phyloP scores from a whole-genome alignment of 352 stramenopile genomes.

The Phytophthora niederhauseri region DNA sequence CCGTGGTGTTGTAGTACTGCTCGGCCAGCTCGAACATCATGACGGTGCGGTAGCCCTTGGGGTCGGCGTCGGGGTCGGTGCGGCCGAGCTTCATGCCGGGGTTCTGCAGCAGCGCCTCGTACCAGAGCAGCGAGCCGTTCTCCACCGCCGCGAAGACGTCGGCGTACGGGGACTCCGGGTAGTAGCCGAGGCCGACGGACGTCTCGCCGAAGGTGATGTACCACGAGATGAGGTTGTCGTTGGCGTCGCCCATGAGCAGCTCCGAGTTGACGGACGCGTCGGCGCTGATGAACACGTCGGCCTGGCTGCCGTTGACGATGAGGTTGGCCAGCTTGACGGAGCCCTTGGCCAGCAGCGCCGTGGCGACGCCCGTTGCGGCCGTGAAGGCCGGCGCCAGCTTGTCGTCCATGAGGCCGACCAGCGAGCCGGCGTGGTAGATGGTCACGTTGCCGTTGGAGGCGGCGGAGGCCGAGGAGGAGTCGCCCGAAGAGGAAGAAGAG shows the following conservation, averaged over 20 bases:
- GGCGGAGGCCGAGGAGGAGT: conserved; percentile 6
- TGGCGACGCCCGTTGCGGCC: conserved; percentile 34
- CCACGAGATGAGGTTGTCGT: conserved; percentile 40
- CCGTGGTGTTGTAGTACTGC: conserved; percentile 36
- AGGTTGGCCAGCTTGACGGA: conserved; percentile 42
- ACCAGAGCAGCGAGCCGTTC: conserved; percentile 40
- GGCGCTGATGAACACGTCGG: conserved; percentile 45
- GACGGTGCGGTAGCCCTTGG: conserved; percentile 41
- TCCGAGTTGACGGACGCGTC: conserved; percentile 39
- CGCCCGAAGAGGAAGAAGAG: conserved; percentile 14
- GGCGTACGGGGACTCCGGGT: conserved; percentile 31
- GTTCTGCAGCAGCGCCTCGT: conserved; percentile 37
- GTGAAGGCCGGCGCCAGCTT: conserved; percentile 34
- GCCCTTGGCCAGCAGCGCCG: conserved; percentile 36
- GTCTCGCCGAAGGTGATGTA: conserved; percentile 42
- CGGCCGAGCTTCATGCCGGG: conserved; percentile 37
- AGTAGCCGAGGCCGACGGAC: conserved; percentile 36
- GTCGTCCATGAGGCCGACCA: conserved; percentile 40
- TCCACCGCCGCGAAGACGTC: conserved; percentile 36
- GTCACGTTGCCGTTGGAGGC: conserved; percentile 33
- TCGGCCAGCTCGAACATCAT: conserved; percentile 46
- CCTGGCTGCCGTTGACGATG: conserved; percentile 34
- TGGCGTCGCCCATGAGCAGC: conserved; percentile 36
- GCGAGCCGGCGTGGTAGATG: conserved; percentile 40
- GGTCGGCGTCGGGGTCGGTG: conserved; percentile 37